Evolutionary conservation across 2,329 filamentous ascomycete genomes (phyloP).

Genomic region (Lojkania enalia): DNA sequence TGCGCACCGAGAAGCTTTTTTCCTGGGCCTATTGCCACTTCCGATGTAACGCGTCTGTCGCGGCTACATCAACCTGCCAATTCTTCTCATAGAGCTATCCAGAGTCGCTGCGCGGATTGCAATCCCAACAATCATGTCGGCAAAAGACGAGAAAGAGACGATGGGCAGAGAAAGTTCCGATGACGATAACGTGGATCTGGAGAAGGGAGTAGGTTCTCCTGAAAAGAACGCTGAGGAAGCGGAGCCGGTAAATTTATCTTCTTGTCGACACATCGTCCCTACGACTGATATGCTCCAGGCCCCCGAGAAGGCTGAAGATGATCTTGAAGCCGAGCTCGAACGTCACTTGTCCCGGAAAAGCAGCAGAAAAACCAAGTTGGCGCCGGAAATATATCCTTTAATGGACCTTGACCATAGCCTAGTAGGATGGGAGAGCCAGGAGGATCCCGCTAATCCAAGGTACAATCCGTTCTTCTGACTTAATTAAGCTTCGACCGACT

Average conservation of each 20-base stretch:
- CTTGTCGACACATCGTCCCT: not conserved
- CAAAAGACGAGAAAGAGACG: constrained; percentile 16
- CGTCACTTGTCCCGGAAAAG: constrained; percentile 37
- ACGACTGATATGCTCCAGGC: constrained; percentile 10
- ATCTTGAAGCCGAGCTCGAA: constrained; percentile 31
- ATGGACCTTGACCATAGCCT: constrained; percentile 39
- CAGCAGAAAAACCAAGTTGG: constrained; percentile 30
- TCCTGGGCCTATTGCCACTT: too few relatives aligned
- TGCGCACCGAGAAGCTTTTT: too few relatives aligned
- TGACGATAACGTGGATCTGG: constrained; percentile 11
- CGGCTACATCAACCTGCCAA: too few relatives aligned
- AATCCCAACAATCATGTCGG: constrained; percentile 19
- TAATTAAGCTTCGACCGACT: too few relatives aligned
- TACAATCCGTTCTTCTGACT: constrained; percentile 8
- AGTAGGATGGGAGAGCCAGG: constrained; percentile 42
- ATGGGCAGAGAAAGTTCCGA: constrained; percentile 31
- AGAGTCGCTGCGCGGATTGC: too few relatives aligned
- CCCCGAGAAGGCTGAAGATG: constrained; percentile 15
- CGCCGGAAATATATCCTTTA: constrained; percentile 34
- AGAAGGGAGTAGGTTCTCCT: constrained; percentile 18
- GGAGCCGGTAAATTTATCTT: constrained; percentile 13
- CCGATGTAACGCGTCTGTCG: too few relatives aligned
- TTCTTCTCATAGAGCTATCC: too few relatives aligned
- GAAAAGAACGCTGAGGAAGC: constrained; percentile 9
- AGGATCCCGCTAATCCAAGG: constrained; percentile 37